Conservation (phyloP, 1,139 yeast species). For the Meyerozyma athensensis region DNA sequence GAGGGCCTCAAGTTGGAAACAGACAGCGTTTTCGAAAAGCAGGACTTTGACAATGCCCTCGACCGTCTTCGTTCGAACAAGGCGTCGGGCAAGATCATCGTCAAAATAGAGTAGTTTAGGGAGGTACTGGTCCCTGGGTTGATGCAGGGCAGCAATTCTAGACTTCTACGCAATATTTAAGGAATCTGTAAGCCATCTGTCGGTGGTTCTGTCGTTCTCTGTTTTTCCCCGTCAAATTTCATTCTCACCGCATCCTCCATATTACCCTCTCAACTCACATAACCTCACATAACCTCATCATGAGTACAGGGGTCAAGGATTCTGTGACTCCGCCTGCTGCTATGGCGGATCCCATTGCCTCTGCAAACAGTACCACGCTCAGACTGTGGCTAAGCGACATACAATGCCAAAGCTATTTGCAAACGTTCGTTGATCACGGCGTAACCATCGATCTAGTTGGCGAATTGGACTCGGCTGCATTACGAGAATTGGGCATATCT, state of each 20-base stretch:
- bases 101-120: too few relatives aligned
- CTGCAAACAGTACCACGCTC: conserved; percentile 13
- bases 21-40: conserved; percentile 11
- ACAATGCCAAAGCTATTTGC: conserved; percentile 34
- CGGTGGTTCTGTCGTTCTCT: too few relatives aligned
- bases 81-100: conserved; percentile 12
- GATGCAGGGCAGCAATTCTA: too few relatives aligned
- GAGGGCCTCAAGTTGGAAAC: conserved; percentile 8
- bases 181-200: too few relatives aligned
- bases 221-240: too few relatives aligned
- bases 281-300: too few relatives aligned
- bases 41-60: conserved; percentile 9
- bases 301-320: too few relatives aligned
- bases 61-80: conserved; percentile 8
- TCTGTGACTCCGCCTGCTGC: not conserved
- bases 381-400: conserved; percentile 34
- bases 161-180: too few relatives aligned
- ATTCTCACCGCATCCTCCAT: too few relatives aligned
- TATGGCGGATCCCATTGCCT: not conserved
- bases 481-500: conserved; percentile 69
- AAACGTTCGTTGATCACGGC: conserved; percentile 42
- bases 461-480: conserved; percentile 62
- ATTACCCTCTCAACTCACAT: too few relatives aligned
- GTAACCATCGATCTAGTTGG: conserved; percentile 57
- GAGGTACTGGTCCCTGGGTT: too few relatives aligned